Evolutionary conservation across 2,329 filamentous ascomycete genomes (phyloP).

Genomic region (Daldinia eschscholtzii): DNA sequence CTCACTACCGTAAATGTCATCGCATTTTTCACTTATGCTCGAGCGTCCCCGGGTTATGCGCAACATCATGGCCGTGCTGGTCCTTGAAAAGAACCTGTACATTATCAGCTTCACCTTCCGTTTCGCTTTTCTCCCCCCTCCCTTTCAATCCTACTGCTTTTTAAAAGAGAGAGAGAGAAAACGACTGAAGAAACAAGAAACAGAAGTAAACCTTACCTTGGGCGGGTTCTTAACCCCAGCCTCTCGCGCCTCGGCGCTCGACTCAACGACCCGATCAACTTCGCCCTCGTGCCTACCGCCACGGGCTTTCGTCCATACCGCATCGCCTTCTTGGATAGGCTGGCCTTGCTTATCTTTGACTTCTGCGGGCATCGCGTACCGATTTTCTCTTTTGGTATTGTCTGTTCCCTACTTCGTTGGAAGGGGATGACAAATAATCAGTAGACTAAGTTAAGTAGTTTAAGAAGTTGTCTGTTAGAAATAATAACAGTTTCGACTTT

Average conservation of each 20-base stretch:
- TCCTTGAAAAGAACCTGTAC: slow-evolving; percentile 55
- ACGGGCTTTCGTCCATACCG: slow-evolving; percentile 56
- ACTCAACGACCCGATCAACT: slow-evolving; percentile 56
- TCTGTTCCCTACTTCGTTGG: background rate
- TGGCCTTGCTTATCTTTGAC: slow-evolving; percentile 55
- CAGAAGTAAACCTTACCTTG: slow-evolving; percentile 52
- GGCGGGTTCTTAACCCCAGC: slow-evolving; percentile 57
- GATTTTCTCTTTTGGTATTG: background rate
- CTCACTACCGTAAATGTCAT: background rate
- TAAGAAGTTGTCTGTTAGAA: background rate
- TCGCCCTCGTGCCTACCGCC: slow-evolving; percentile 57
- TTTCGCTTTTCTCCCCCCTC: background rate
- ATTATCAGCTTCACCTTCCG: slow-evolving; percentile 7
- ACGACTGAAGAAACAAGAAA: background rate
- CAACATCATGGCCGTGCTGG: slow-evolving; percentile 56
- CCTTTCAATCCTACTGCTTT: background rate
- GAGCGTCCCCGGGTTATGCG: slow-evolving; percentile 56
- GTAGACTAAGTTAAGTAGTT: background rate
- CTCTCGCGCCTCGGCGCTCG: slow-evolving; percentile 53
- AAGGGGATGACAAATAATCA: background rate
- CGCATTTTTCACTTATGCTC: slow-evolving; percentile 46
- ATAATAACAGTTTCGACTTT: background rate
- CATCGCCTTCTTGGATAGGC: slow-evolving; percentile 56
- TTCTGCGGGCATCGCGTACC: slow-evolving; percentile 38
- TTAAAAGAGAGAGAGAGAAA: background rate